Conservation (phyloP, 768 basidiomycete genomes). For the Trichaptum fuscoviolaceum region DNA sequence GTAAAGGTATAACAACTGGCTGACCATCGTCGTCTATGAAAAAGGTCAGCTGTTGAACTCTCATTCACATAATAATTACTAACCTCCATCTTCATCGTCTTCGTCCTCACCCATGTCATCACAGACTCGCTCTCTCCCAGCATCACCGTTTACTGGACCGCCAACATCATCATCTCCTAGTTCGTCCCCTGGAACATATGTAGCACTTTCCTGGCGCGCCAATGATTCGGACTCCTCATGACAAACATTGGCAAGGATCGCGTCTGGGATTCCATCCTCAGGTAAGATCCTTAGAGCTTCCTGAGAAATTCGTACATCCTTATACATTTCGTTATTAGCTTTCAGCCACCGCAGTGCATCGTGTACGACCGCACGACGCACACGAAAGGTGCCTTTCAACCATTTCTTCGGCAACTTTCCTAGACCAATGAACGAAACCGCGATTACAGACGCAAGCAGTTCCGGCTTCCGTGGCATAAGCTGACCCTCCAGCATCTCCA, state of each 20-base stretch:
- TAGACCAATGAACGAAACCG: slow-evolving; percentile 31
- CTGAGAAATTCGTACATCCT: slow-evolving; percentile 21
- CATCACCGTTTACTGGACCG: background rate
- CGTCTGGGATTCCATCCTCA: slow-evolving; percentile 29
- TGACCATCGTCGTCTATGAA: slow-evolving; percentile 3
- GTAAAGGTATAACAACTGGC: slow-evolving; percentile 24
- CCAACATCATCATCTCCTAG: background rate
- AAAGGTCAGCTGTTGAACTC: background rate
- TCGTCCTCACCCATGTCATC: slow-evolving; percentile 11
- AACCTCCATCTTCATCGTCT: background rate
- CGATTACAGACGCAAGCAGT: slow-evolving; percentile 28
- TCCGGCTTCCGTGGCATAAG: slow-evolving; percentile 26
- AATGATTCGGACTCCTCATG: slow-evolving; percentile 14
- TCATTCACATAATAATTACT: background rate
- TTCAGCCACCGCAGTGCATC: slow-evolving; percentile 33
- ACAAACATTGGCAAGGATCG: slow-evolving; percentile 18
- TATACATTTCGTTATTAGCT: slow-evolving; percentile 27
- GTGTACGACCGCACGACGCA: slow-evolving; percentile 24
- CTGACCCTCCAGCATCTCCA: slow-evolving; percentile 28
- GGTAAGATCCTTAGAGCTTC: slow-evolving; percentile 21
- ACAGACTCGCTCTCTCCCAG: background rate
- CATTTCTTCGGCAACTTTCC: slow-evolving; percentile 22
- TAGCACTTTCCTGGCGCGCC: slow-evolving; percentile 22
- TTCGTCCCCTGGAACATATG: slow-evolving; percentile 22
- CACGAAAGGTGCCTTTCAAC: slow-evolving; percentile 27